Base-by-base conservation (phyloP, 164 flowering plant species). In the Saururus chinensis region DNA sequence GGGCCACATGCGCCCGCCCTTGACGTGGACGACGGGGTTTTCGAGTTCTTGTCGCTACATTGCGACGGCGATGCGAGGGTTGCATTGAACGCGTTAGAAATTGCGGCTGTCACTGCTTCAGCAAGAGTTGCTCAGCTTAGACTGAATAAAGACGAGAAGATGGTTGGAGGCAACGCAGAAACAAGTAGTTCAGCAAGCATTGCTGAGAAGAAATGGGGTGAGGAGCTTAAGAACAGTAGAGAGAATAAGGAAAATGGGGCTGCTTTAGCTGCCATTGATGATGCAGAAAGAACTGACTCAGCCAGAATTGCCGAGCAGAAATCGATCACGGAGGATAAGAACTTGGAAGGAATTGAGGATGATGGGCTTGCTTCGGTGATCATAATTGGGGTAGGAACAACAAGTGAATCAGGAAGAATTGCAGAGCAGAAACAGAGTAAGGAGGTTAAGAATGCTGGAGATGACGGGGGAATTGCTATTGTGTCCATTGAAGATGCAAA, bases 1-100 rank as follows among this genome's bases (percentile, higher is more conserved):
- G 30, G 35, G 19, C 57, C 51, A 1, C 14, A 51, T 0, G 78
- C 74, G 13, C 37, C 62, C 40, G 59, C 59, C 1, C 65, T 81
- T 3, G 41, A 37, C 1, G 81, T 82, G 52, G 67, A 66, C 4
- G 76, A 72, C 20, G 82, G 76, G 9, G 95, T 77, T 9, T 37
- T 84, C 60, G 77, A 76, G 9, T 81, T 83, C 60, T 64, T 91
- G 14, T 76, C 93, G 0, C 13, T 55, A 2, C 70, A 85, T 22
- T 85, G 85, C 55, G 97, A 88, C 54, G 97, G 97, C 8, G 97
- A 91, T 73, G 97, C 88, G n/a, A 77, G 97, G 4, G 92, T 82
- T 19, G 97, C 92, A 0, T 72, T 91, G 76, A 91, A 86, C 70
- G 92, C 84, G 0, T 64, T 91, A 66, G 98, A 91, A 66, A 74